Base-by-base conservation (phyloP, 2,329 filamentous ascomycete genomes). In the Fusarium scirpi region DNA sequence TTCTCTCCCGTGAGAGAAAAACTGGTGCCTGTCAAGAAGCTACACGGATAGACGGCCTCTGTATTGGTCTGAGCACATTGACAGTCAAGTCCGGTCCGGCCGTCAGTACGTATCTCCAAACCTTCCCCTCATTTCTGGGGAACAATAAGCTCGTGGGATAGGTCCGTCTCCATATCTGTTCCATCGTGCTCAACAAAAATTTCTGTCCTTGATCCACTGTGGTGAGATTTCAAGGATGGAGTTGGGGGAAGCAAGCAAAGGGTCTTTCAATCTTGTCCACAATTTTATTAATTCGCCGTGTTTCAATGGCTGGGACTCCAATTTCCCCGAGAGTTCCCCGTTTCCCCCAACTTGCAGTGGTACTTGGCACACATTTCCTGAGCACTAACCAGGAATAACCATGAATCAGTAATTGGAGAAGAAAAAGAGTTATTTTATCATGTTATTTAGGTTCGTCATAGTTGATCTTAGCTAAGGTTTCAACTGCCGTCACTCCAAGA, bases 261-360 rank as follows among this genome's bases (percentile, higher is more conserved):
- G 58, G 38, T 58, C 49, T n/a, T 24, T n/a, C 2, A 5, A 8
- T 15, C 5, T 25, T 54, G 49, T 29, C 49, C 59, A 64, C 59
- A 45, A 30, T 38, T 63, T 57, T 63, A 38, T 15, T 38, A 63
- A 63, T 30, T n/a, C 12, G 20, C 9, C n/a, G 2, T 1, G 1
- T 11, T 32, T 47, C 20, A 40, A 63, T 63, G 60, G 58, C 13
- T 25, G 24, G 38, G 45, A 25, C 51, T 45, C 40, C 40, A 25
- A 16, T 40, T 63, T 63, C 29, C 22, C 61, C 46, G 58, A 63
- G 41, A 55, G 55, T 52, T 62, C 25, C 27, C 25, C 43, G 30
- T 45, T n/a, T 34, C 32, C 49, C 13, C 32, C 18, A 52, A 52
- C 22, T 46, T 40, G 24, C 24, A 25, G 6, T 25, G 24, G 24